Conservation (phyloP, 768 basidiomycete genomes). For the Asterophora parasitica region DNA sequence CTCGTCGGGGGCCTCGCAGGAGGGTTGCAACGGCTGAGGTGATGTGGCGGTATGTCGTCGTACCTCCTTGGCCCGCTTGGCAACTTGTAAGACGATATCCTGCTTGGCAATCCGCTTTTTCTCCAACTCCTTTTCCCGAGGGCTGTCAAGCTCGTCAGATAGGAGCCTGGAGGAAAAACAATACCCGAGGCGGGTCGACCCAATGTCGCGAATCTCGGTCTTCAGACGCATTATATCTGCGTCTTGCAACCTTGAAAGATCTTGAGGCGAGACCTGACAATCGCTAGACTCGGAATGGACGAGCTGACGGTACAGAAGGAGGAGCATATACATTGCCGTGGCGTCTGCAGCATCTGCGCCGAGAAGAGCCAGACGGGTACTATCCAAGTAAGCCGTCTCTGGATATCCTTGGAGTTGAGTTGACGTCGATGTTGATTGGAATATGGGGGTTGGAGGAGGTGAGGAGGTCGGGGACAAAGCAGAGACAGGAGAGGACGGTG, state of each 20-base stretch:
- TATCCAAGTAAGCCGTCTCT: conserved; percentile 81
- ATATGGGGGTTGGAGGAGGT: conserved; percentile 27
- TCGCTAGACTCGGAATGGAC: conserved; percentile 43
- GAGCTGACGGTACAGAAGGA: conserved; percentile 77
- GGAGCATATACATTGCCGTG: conserved; percentile 72
- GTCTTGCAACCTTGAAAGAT: conserved; percentile 40
- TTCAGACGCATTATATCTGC: conserved; percentile 58
- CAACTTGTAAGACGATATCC: conserved; percentile 73
- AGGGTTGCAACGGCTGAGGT: conserved; percentile 20
- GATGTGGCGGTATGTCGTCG: conserved; percentile 19
- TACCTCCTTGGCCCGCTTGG: conserved; percentile 57
- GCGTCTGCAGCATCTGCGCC: conserved; percentile 72
- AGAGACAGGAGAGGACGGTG: conserved; percentile 30
- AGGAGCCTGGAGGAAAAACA: conserved; percentile 40
- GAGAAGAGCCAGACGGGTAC: conserved; percentile 58
- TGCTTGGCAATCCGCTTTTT: conserved; percentile 53
- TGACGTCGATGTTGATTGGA: conserved; percentile 20
- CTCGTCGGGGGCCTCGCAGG: conserved; percentile 40
- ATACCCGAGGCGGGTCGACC: conserved; percentile 54
- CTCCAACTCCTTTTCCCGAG: conserved; percentile 35
- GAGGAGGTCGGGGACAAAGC: conserved; percentile 20
- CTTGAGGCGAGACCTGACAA: conserved; percentile 22
- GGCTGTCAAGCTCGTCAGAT: conserved; percentile 18
- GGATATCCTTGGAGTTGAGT: conserved; percentile 47
- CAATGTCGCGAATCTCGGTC: conserved; percentile 72